Base-by-base conservation (phyloP, 169 alveolate species). In the Babesia sp. region DNA sequence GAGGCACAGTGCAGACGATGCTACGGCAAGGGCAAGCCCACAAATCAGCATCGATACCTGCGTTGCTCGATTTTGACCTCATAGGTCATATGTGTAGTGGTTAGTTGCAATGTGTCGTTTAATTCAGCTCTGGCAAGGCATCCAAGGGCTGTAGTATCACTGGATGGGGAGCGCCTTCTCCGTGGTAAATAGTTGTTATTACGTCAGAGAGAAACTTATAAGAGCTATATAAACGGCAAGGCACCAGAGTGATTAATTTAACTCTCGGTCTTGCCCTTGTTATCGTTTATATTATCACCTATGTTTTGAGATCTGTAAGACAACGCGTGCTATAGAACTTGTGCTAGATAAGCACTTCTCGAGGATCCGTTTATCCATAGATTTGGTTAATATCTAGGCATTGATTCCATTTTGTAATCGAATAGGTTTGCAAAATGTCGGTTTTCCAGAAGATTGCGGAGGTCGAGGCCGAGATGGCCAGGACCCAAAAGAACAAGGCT, bases 401-500 rank as follows among this genome's bases (percentile, higher is more conserved):
- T n/a, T n/a, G n/a, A n/a, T n/a, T 41, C 16, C 11, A 41, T 6
- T 48, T 48, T 18, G 56, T 20, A 8, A 28, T 48, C 33, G 16
- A 29, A 57, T 16, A 14, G 8, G 36, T 31, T 14, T 22, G 55
- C 44, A 90, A 85, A 67, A 94, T 93, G 97, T 90, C 96, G 75
- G 87, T 91, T 26, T 84, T 90, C 48, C 96, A 94, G 78, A 95
- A 94, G 86, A 95, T 96, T 20, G 97, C 97, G 41, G 99, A 96
- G 81, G 93, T 96, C 41, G 99, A 98, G 95, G 96, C 94, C 82
- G 99, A 98, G 80, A 96, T 98, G 98, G 98, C 98, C 79, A 91
- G 98, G 73, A 98, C 99, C 69, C 98, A 98, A 84, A 97, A 97
- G 90, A 98, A 98, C 86, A 98, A 98, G 83, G 99, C 99, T 54